Evolutionary conservation across 2,329 filamentous ascomycete genomes (phyloP).

Genomic region (Trichophyton benhamiae): DNA sequence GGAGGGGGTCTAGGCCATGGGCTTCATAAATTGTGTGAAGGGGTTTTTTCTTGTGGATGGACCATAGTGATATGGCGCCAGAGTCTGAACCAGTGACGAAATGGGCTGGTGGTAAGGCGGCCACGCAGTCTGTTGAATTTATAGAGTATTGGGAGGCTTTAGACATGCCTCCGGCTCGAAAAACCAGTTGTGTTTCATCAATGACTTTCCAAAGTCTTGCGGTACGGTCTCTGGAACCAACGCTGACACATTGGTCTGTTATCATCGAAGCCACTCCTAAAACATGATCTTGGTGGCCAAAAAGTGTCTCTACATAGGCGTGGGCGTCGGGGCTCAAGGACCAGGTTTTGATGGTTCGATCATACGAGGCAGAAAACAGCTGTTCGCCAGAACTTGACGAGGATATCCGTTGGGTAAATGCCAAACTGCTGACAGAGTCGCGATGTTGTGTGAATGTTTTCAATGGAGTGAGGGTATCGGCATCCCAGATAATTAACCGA

Average conservation of each 20-base stretch:
- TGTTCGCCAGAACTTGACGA: constrained; percentile 53
- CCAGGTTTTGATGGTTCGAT: constrained; percentile 93
- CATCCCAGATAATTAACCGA: constrained; percentile 78
- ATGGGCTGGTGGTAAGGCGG: constrained; percentile 77
- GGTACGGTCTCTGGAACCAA: constrained; percentile 81
- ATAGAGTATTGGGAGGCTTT: constrained; percentile 47
- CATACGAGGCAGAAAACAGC: constrained; percentile 78
- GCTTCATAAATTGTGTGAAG: constrained; percentile 66
- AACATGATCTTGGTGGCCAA: constrained; percentile 88
- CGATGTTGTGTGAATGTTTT: constrained; percentile 85
- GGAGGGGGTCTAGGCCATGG: constrained; percentile 68
- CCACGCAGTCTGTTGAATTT: constrained; percentile 82
- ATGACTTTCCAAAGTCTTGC: constrained; percentile 91
- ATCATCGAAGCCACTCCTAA: constrained; percentile 71
- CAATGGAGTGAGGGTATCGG: constrained; percentile 61
- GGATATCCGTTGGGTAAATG: constrained; percentile 66
- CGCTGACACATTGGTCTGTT: constrained; percentile 79
- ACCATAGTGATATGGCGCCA: constrained; percentile 77
- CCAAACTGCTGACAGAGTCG: constrained; percentile 71
- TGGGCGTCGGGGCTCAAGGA: constrained; percentile 64
- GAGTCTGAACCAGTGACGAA: constrained; percentile 94
- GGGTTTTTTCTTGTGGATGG: constrained; percentile 85
- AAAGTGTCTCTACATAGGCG: constrained; percentile 89
- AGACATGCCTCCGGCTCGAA: constrained; percentile 56
- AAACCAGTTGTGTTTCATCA: constrained; percentile 90